These are phyloP conservation scores for Hypoxylon lienhwacheense DNA, from an alignment of 495 filamentous ascomycete species.

Conservation along the genomic window DNA sequence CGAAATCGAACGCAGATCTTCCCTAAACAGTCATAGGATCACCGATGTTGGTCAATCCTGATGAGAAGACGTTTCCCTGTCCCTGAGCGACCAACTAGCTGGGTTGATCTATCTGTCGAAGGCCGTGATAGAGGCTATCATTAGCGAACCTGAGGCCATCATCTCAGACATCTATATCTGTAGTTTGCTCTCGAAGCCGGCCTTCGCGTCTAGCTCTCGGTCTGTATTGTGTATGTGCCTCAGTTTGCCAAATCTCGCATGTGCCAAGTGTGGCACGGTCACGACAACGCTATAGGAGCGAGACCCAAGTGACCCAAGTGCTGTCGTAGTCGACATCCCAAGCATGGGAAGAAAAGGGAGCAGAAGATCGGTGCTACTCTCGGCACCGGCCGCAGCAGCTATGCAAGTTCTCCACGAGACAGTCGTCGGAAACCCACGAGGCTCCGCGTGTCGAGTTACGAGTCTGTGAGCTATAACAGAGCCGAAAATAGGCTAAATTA, in stretches of 20 bases:
- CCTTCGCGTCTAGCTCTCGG: slow-evolving; percentile 10
- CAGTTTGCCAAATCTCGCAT: slow-evolving; percentile 24
- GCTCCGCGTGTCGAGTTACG: too few species aligned
- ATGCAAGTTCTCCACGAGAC: slow-evolving; percentile 19
- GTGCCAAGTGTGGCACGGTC: slow-evolving; percentile 30
- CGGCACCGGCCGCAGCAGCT: slow-evolving; percentile 21
- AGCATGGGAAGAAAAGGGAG: slow-evolving; percentile 13
- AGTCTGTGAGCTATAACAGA: slow-evolving; percentile 29
- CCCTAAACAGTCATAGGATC: slow-evolving; percentile 23
- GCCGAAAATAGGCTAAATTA: slow-evolving; percentile 33
- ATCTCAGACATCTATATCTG: too few species aligned
- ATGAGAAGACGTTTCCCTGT: slow-evolving; percentile 16
- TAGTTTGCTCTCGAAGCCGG: slow-evolving; percentile 3
- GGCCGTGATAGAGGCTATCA: slow-evolving; percentile 5
- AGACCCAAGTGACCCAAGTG: too few species aligned
- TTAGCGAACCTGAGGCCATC: slow-evolving; percentile 5
- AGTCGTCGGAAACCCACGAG: slow-evolving; percentile 25
- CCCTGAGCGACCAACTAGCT: slow-evolving; percentile 11
- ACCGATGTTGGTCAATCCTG: slow-evolving; percentile 28
- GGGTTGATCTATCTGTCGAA: slow-evolving; percentile 11
- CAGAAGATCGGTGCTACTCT: slow-evolving; percentile 29
- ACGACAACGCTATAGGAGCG: slow-evolving; percentile 7
- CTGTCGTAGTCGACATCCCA: slow-evolving; percentile 19
- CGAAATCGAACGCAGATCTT: slow-evolving; percentile 37
- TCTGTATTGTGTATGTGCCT: slow-evolving; percentile 5